Conservation (phyloP, 768 basidiomycete genomes). For the Cytidiella melzeri region DNA sequence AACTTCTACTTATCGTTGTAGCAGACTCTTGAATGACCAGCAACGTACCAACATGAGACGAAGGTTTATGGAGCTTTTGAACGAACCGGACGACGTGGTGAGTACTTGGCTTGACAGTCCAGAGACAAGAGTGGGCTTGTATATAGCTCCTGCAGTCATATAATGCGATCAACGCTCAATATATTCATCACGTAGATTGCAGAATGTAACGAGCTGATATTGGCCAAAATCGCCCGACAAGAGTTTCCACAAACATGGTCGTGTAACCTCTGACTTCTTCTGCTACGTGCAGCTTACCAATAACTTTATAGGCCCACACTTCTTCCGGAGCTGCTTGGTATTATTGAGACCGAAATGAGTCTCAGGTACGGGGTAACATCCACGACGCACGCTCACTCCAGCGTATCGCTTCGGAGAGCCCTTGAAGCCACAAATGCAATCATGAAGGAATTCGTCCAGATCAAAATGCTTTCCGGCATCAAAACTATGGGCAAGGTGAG, state of each 20-base stretch:
- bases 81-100: slow-evolving; percentile 76
- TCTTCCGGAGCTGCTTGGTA: slow-evolving; percentile 43
- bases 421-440: slow-evolving; percentile 60
- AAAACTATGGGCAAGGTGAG: slow-evolving; percentile 60
- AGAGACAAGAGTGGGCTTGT: background rate
- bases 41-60: slow-evolving; percentile 60
- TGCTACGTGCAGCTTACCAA: background rate
- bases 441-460: slow-evolving; percentile 61
- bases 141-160: background rate
- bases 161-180: background rate
- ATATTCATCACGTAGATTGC: slow-evolving; percentile 57
- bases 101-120: slow-evolving; percentile 13
- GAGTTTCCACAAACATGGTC: slow-evolving; percentile 77
- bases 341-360: slow-evolving; percentile 49
- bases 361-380: slow-evolving; percentile 39
- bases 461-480: slow-evolving; percentile 66
- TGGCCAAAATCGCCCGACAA: slow-evolving; percentile 69
- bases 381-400: slow-evolving; percentile 30
- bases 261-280: slow-evolving; percentile 11
- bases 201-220: slow-evolving; percentile 67
- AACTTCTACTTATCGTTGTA: too few species aligned
- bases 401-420: slow-evolving; percentile 50
- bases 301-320: slow-evolving; percentile 48
- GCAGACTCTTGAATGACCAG: slow-evolving; percentile 63
- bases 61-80: slow-evolving; percentile 59